phyloP scores from a whole-genome alignment of 2,329 filamentous ascomycete genomes.

The Aspergillus neoniger region DNA sequence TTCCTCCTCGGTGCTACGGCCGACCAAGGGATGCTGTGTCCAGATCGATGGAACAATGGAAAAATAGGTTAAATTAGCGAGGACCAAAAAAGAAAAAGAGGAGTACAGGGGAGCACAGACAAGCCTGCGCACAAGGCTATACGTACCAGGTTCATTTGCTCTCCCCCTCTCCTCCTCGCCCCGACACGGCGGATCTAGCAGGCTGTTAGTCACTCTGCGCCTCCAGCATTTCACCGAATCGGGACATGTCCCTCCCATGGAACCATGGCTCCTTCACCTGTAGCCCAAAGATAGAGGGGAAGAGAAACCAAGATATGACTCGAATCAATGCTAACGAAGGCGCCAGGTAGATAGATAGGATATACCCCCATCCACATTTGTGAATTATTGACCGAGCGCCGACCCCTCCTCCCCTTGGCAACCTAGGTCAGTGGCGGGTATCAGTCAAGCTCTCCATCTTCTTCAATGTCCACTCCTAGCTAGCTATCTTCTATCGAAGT shows the following conservation, averaged over 20 bases:
- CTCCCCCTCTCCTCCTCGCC: slow-evolving; percentile 8
- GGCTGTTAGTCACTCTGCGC: slow-evolving; percentile 7
- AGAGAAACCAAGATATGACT: background rate
- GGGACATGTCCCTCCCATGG: background rate
- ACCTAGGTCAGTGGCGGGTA: background rate
- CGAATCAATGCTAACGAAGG: background rate
- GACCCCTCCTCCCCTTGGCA: background rate
- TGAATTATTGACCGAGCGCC: too few relatives aligned
- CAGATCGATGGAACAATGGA: slow-evolving; percentile 16
- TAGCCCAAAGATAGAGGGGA: background rate
- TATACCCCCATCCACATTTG: too few relatives aligned
- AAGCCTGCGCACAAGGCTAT: slow-evolving; percentile 16
- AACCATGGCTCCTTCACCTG: background rate
- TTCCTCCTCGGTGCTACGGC: slow-evolving; percentile 5
- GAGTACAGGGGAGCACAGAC: slow-evolving; percentile 13
- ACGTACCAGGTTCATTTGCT: slow-evolving; percentile 13
- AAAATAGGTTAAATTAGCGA: slow-evolving; percentile 1
- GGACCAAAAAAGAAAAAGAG: slow-evolving; percentile 4
- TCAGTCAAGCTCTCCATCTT: slow-evolving; percentile 4
- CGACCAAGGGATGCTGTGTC: slow-evolving; percentile 2
- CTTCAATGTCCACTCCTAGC: background rate
- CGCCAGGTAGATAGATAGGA: too few relatives aligned
- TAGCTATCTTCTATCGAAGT: background rate
- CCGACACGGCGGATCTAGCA: slow-evolving; percentile 16
- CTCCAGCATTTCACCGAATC: background rate